Evolutionary conservation across 305 asterid genomes (phyloP).

Genomic region (Fraxinus sp.): DNA sequence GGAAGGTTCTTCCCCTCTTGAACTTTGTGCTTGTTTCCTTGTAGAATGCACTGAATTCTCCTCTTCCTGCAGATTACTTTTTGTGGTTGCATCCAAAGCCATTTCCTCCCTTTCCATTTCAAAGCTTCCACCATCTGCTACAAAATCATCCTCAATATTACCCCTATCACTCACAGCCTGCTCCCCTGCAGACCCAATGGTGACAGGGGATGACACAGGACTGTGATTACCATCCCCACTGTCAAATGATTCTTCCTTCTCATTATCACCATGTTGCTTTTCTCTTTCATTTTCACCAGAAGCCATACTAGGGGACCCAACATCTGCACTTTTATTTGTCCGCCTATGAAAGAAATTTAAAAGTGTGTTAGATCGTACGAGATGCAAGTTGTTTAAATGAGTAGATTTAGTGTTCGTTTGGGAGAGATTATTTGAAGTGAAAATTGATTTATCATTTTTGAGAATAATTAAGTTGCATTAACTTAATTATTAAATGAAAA

Average conservation of each 20-base stretch:
- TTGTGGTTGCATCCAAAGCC: constrained; percentile 40
- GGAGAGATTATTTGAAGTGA: not conserved
- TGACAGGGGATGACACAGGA: constrained; percentile 45
- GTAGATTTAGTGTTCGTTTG: not conserved
- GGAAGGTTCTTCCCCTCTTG: constrained; percentile 44
- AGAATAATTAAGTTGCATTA: not conserved
- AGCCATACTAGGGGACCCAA: constrained; percentile 42
- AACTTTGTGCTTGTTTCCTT: constrained; percentile 42
- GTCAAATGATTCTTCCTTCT: constrained; percentile 43
- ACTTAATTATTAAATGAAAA: not conserved
- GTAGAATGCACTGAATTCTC: constrained; percentile 35
- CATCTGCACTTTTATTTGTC: constrained; percentile 41
- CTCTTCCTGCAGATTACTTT: constrained; percentile 37
- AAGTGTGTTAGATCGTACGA: not conserved
- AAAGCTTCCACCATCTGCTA: constrained; percentile 40
- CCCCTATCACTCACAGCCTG: constrained; percentile 41
- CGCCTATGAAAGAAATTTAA: constrained; percentile 36
- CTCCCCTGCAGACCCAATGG: constrained; percentile 46
- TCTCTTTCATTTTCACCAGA: constrained; percentile 37
- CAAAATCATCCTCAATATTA: constrained; percentile 43
- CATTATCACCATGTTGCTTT: constrained; percentile 33
- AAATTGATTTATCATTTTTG: not conserved
- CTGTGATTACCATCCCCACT: constrained; percentile 46
- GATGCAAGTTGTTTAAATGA: not conserved
- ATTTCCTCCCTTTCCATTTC: constrained; percentile 43